Evolutionary conservation across 352 stramenopile genomes (phyloP), one percentile per base, ranked within the genome.

Genomic region (Aphanomyces cochlioides): DNA sequence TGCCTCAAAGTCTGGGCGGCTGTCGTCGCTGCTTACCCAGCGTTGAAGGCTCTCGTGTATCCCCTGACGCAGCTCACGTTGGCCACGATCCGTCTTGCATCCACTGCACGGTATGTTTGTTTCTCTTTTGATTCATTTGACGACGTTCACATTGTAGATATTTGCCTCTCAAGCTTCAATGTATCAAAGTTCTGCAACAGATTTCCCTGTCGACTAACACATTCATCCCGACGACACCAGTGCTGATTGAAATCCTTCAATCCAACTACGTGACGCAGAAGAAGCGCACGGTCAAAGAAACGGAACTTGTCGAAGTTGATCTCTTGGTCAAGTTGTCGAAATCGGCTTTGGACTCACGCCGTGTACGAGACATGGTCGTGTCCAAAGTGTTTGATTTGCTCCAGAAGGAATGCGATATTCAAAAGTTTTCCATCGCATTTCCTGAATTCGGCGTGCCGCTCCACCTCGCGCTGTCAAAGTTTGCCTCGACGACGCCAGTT

Each of bases 1-100:
- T 98, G 97, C 72, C 74, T 99, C 38, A 95, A 96, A 57, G 80
- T 99, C 4, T 99, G 96, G 97, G 92, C 93, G 45, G 96, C 96
- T 5, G 95, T 99, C 1, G 81, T 99, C 58, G 90, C 87, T 67
- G 92, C 92, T 38, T 95, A 97, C 73, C 87, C 84, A 19, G 84
- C 98, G 77, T 86, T 99, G 40, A 81, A 85, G 67, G 87, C 92
- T 7, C 87, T 99, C 37, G 82, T 99, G 34, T 99, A 98, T 77
- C 96, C 97, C 15, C 83, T 99, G 3, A 90, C 90, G 15, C 96
- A 99, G 82, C 75, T 94, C 36, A 70, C 91, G 34, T 84, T 91
- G 21, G 87, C 85, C 0, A 77, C 90, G 37, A 83, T 92, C 57
- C 84, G 85, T 13, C 75, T 95, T n/a, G 81, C 84, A 34, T 90